These are phyloP conservation scores for Sporothrix luriei DNA, from an alignment of 2,329 filamentous ascomycete species.

Conservation along the genomic window DNA sequence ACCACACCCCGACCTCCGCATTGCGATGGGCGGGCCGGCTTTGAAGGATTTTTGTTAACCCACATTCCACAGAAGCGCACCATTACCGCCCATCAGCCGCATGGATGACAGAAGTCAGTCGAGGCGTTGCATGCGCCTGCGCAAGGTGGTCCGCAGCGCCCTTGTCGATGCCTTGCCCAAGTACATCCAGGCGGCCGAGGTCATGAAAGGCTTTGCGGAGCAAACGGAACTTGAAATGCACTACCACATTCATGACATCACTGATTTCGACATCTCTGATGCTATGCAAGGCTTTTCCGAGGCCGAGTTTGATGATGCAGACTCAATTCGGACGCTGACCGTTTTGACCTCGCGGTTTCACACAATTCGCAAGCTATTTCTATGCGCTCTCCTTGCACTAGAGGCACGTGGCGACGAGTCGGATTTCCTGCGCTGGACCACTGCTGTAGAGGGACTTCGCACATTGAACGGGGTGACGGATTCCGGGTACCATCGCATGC, in stretches of 20 bases:
- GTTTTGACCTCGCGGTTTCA: conserved; percentile 79
- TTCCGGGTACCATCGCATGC: conserved; percentile 66
- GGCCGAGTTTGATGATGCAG: conserved; percentile 71
- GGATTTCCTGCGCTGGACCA: conserved; percentile 78
- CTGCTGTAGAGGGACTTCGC: conserved; percentile 74
- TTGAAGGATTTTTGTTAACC: conserved; percentile 2
- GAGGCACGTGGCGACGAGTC: conserved; percentile 76
- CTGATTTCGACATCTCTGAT: conserved; percentile 70
- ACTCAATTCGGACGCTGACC: conserved; percentile 79
- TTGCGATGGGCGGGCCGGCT: background rate
- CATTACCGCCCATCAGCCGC: conserved; percentile 87
- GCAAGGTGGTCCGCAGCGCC: conserved; percentile 71
- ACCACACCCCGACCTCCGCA: background rate
- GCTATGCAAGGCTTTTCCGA: conserved; percentile 65
- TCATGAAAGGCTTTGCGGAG: conserved; percentile 73
- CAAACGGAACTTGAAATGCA: conserved; percentile 86
- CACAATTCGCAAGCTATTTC: conserved; percentile 77
- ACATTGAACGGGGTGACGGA: conserved; percentile 64
- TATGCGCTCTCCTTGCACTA: conserved; percentile 86
- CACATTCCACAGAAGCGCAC: conserved; percentile 66
- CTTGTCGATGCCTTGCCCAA: conserved; percentile 70
- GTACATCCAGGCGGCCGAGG: conserved; percentile 69
- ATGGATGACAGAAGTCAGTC: conserved; percentile 81
- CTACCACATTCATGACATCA: conserved; percentile 85
- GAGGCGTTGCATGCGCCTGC: conserved; percentile 77